Evolutionary conservation across 2,329 filamentous ascomycete species (phyloP).

Genomic region (Cladosporium austrohemisphaericum): DNA sequence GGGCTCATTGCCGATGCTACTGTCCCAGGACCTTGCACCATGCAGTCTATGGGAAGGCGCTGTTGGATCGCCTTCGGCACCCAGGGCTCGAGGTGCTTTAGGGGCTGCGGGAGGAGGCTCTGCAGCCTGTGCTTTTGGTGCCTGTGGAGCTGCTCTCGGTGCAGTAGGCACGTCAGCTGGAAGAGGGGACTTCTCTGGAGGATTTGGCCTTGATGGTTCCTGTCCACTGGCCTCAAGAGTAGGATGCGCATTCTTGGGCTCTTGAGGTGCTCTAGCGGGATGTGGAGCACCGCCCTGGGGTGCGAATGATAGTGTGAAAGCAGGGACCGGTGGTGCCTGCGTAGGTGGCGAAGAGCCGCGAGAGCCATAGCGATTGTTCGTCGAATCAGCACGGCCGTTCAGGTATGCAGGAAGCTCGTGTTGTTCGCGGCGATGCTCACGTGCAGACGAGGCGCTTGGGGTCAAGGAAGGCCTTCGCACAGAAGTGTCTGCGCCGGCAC

Average conservation of each 20-base stretch:
- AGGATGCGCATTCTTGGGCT: conserved; percentile 11
- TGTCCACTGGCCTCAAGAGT: conserved; percentile 6
- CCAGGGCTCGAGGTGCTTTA: conserved; percentile 30
- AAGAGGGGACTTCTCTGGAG: conserved; percentile 5
- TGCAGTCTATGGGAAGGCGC: conserved; percentile 27
- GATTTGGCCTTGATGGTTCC: conserved; percentile 10
- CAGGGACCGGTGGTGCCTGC: conserved; percentile 52
- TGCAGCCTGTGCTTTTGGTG: conserved; percentile 29
- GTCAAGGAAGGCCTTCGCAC: conserved; percentile 23
- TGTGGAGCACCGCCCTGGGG: conserved; percentile 25
- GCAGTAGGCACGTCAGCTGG: conserved; percentile 27
- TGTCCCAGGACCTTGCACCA: conserved; percentile 30
- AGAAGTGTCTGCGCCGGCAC: conserved; percentile 28
- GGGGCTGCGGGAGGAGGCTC: conserved; percentile 31
- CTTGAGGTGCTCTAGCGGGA: conserved; percentile 26
- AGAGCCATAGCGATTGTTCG: conserved; percentile 44
- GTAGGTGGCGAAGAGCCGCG: conserved; percentile 51
- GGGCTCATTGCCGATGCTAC: conserved; percentile 22
- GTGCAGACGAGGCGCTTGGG: conserved; percentile 10
- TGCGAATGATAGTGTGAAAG: conserved; percentile 42
- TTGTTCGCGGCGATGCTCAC: conserved; percentile 11
- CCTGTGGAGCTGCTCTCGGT: conserved; percentile 40
- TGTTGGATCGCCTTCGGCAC: conserved; percentile 23
- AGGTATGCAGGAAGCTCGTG: conserved; percentile 43
- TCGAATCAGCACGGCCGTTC: conserved; percentile 44